These are phyloP conservation scores for Epichloe hybrida DNA, from an alignment of 2,329 filamentous ascomycete species.

Conservation along the genomic window DNA sequence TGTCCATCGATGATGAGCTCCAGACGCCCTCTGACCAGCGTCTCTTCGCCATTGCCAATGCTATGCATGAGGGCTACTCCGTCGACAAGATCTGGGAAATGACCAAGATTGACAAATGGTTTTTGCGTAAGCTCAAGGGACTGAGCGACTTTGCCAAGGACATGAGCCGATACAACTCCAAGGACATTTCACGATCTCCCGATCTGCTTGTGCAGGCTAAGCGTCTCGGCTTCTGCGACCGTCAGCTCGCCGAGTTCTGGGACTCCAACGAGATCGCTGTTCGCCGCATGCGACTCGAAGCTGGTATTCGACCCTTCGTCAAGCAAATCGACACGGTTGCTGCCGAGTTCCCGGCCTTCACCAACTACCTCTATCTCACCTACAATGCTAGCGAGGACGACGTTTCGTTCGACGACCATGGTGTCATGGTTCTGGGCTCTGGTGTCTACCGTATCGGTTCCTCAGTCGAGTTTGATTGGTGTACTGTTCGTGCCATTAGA, in stretches of 20 bases:
- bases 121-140: conserved; percentile 80
- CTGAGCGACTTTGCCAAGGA: conserved; percentile 77
- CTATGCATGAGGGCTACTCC: conserved; percentile 85
- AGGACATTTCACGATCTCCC: conserved; percentile 49
- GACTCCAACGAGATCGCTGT: conserved; percentile 88
- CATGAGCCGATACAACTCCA: conserved; percentile 53
- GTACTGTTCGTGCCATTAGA: conserved; percentile 84
- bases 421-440: conserved; percentile 91
- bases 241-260: conserved; percentile 88
- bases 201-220: conserved; percentile 71
- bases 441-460: conserved; percentile 96
- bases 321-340: conserved; percentile 99
- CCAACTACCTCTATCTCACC: conserved; percentile 93
- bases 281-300: conserved; percentile 69
- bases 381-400: conserved; percentile 88
- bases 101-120: conserved; percentile 99
- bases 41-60: conserved; percentile 93
- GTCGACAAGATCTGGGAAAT: conserved; percentile 97
- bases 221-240: conserved; percentile 85
- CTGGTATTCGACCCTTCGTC: conserved; percentile 74
- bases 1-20: conserved; percentile 91
- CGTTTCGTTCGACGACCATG: conserved; percentile 71
- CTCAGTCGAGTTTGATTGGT: conserved; percentile 98
- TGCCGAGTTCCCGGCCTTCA: conserved; percentile 86
- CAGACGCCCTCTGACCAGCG: conserved; percentile 97